phyloP scores from a whole-genome alignment of 2,329 filamentous ascomycete species.

The Fusarium oligoseptatum region DNA sequence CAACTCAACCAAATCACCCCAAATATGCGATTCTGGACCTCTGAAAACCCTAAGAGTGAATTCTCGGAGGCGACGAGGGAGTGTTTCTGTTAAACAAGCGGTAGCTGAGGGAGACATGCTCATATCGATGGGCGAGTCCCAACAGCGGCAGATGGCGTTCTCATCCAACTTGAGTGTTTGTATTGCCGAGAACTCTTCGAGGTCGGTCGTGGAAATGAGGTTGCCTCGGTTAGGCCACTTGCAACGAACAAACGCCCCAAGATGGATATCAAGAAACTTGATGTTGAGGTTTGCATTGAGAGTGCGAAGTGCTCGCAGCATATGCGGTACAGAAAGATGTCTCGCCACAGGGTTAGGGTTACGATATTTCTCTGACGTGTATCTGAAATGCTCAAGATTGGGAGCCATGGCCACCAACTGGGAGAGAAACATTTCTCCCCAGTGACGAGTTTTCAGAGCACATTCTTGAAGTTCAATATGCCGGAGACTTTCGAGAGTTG shows the following conservation, averaged over 20 bases:
- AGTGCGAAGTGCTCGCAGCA: slow-evolving; percentile 2
- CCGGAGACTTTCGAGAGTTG: neutral
- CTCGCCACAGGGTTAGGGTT: neutral
- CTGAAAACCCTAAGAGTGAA: neutral
- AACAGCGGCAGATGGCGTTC: neutral
- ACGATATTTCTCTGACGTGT: neutral
- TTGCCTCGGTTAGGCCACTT: slow-evolving; percentile 10
- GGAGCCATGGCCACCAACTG: slow-evolving; percentile 6
- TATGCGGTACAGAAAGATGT: slow-evolving; percentile 5
- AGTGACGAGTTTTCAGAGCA: neutral
- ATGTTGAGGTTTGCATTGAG: neutral
- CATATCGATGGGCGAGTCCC: neutral
- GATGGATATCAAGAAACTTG: neutral
- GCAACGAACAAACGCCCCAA: slow-evolving; percentile 3
- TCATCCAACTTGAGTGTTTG: slow-evolving; percentile 4
- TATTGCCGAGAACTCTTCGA: neutral
- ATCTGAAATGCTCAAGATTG: slow-evolving; percentile 4
- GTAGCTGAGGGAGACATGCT: neutral
- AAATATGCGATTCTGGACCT: slow-evolving; percentile 2
- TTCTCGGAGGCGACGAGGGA: neutral
- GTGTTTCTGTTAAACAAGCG: neutral
- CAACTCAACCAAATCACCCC: slow-evolving; percentile 3
- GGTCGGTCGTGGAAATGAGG: neutral
- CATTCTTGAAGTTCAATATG: slow-evolving; percentile 4
- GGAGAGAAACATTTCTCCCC: slow-evolving; percentile 6